A percentile compares a stretch with the other conserved stretches of the same genome.
Evolutionary conservation across 345 rosid genomes (phyloP).

Genomic region (Kernera saxatilis): DNA sequence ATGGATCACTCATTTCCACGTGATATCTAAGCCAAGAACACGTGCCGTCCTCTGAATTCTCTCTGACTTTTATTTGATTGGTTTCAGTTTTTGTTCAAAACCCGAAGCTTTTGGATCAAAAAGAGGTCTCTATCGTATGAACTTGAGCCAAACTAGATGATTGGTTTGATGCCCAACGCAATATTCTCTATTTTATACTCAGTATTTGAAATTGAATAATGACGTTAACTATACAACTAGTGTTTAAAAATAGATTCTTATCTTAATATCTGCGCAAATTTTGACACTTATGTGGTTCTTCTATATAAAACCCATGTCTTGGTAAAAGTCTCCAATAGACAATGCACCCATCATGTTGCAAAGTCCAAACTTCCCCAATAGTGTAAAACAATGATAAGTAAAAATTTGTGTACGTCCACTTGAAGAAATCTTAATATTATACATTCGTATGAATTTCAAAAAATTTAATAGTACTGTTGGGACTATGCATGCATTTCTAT

Average conservation of each 20-base stretch:
- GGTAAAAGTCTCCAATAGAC: constrained; percentile 22
- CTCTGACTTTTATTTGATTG: constrained; percentile 33
- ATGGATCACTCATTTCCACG: constrained; percentile 32
- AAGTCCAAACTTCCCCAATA: constrained; percentile 4
- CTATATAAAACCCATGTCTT: constrained; percentile 10
- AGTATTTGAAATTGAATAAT: neutral
- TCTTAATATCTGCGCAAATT: constrained; percentile 15
- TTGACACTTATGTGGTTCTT: constrained; percentile 17
- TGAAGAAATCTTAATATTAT: neutral
- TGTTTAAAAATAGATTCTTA: neutral
- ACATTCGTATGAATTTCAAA: neutral
- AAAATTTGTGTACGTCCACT: neutral
- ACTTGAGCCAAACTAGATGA: constrained; percentile 35
- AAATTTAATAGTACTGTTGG: too few species aligned
- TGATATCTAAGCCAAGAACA: constrained; percentile 29
- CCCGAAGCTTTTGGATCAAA: constrained; percentile 31
- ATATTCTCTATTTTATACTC: constrained; percentile 19
- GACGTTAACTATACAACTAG: neutral
- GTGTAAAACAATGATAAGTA: neutral
- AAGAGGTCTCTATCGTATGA: constrained; percentile 35
- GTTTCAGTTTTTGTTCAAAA: constrained; percentile 18
- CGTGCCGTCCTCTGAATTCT: constrained; percentile 23
- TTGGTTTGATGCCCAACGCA: constrained; percentile 22
- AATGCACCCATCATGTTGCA: constrained; percentile 25
- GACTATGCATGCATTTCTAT: neutral